Conservation (phyloP, 2,329 filamentous ascomycete genomes). For the Pseudogymnoascus sp. region DNA sequence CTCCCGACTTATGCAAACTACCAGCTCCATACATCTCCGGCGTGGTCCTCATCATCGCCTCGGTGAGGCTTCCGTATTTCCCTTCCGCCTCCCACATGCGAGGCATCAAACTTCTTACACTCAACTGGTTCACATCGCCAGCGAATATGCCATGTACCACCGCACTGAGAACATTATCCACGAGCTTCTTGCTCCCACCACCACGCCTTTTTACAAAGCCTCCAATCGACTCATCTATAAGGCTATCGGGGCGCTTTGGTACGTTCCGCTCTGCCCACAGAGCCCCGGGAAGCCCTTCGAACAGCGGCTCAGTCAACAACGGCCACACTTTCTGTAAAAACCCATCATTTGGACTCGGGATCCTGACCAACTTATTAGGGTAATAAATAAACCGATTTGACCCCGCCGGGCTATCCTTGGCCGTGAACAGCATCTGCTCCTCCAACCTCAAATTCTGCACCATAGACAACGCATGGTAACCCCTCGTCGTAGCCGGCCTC, state of each 20-base stretch:
- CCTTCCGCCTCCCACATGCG: slow-evolving; percentile 21
- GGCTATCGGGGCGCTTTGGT: slow-evolving; percentile 27
- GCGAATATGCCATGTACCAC: slow-evolving; percentile 84
- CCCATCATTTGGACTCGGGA: slow-evolving; percentile 40
- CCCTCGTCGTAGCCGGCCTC: slow-evolving; percentile 19
- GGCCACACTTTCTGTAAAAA: slow-evolving; percentile 27
- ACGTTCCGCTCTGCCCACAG: slow-evolving; percentile 27
- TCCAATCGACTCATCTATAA: slow-evolving; percentile 61
- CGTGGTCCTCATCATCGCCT: not conserved
- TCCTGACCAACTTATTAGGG: slow-evolving; percentile 65
- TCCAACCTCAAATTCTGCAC: slow-evolving; percentile 44
- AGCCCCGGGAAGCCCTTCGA: slow-evolving; percentile 34
- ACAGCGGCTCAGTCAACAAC: slow-evolving; percentile 46
- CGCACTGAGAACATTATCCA: slow-evolving; percentile 68
- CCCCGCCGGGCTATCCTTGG: slow-evolving; percentile 41
- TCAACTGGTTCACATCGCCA: slow-evolving; percentile 75
- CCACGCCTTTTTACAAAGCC: slow-evolving; percentile 49
- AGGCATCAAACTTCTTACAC: slow-evolving; percentile 50
- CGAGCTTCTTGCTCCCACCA: slow-evolving; percentile 44
- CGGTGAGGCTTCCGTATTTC: slow-evolving; percentile 27
- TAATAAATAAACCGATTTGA: slow-evolving; percentile 78
- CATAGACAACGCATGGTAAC: slow-evolving; percentile 20
- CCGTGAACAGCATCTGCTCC: slow-evolving; percentile 47
- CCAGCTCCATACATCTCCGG: not conserved
- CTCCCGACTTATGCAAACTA: not conserved